Conservation (phyloP, 2,329 filamentous ascomycete genomes). For the Diaporthe destruens region DNA sequence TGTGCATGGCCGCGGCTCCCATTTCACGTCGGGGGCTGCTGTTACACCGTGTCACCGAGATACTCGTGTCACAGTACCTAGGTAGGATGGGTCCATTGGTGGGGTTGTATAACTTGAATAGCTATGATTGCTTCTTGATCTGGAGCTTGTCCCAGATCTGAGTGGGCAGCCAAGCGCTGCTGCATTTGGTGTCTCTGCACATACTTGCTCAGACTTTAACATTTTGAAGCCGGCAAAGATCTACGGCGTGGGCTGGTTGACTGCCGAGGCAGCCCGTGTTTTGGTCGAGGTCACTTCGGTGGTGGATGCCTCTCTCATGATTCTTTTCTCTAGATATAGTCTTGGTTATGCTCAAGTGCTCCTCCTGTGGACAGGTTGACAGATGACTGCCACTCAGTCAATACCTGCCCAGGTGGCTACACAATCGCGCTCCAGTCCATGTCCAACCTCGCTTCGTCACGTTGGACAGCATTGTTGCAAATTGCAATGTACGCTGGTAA, state of each 20-base stretch:
- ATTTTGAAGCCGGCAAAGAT: too few species aligned
- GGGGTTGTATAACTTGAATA: background rate
- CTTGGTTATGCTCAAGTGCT: background rate
- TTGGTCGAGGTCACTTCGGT: background rate
- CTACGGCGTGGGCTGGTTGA: too few species aligned
- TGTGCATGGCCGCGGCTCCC: background rate
- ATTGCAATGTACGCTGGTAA: background rate
- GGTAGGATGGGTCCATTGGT: background rate
- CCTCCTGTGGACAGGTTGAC: too few species aligned
- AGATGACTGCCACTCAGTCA: background rate
- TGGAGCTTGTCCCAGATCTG: background rate
- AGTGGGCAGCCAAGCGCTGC: background rate
- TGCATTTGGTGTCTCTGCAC: background rate
- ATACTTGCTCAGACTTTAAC: too few species aligned
- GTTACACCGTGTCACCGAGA: background rate
- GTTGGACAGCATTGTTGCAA: conserved; percentile 24
- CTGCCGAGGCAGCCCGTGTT: background rate
- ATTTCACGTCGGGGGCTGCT: background rate
- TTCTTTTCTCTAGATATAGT: background rate
- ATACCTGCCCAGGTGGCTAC: background rate
- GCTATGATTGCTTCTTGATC: background rate
- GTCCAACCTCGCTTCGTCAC: conserved; percentile 15
- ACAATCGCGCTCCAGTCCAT: background rate
- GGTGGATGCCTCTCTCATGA: background rate
- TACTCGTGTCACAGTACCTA: conserved; percentile 1